Evolutionary conservation across 2,329 filamentous ascomycete genomes (phyloP), one percentile per base, ranked within the genome.

Genomic region (Curvularia sp.): DNA sequence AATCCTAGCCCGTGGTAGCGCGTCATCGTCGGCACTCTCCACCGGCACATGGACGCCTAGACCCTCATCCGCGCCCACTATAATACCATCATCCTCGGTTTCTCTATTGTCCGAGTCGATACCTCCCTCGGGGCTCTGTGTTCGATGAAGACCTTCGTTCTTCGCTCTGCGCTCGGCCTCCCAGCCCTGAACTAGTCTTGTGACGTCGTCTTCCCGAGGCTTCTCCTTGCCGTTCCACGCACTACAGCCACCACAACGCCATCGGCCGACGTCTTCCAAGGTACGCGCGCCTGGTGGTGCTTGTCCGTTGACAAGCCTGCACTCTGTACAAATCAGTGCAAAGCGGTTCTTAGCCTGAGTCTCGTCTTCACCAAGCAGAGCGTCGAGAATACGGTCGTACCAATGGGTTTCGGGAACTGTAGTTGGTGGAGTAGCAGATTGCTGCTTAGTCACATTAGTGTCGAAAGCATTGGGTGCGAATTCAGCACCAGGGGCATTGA

Each of bases 351-450:
- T 96, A 2, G 94, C 87, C 12, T 91, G 88, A 4, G 91, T 96
- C 78, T 99, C 95, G 71, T 99, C 95, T 73, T 99, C 95, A 49
- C 95, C 95, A 0, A 99, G 84, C 25, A 99, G 86, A 0, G 96
- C 86, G 71, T 99, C 95, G 56, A 99, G 82, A 52, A 99, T 88
- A 55, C 94, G 87, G 75, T 99, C 95, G 78, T 98, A 99, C 95
- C 95, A 99, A 72, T 90, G 88, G 15, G 87, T 80, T 65, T 76
- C 68, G n/a, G 73, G 72, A 47, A 70, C 74, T 2, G 72, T 69
- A 1, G 73, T 58, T 41, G 84, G 80, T 1, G 69, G 59, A 5
- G 74, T 69, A 2, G 73, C 56, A 3, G 74, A 64, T 49, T 73
- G 73, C 49, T 75, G 70, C 32, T 70, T 67, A 5, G 70, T 69